Conservation (phyloP, 257 asterid genomes). For the Solanum lycopersicoides region DNA sequence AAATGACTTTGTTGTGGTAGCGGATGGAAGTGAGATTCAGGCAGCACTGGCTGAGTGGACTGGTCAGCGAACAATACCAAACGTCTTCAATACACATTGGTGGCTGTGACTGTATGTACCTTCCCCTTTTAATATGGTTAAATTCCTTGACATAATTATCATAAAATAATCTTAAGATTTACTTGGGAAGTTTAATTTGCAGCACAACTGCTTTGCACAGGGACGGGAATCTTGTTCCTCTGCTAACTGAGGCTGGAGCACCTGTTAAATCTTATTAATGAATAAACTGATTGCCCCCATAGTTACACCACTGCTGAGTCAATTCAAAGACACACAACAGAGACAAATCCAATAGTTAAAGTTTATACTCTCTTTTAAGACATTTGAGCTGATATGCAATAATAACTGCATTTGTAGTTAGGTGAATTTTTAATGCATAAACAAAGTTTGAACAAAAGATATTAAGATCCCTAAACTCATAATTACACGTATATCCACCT, state of each 20-base stretch:
- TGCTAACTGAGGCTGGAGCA: conserved; percentile 83
- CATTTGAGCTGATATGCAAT: not conserved
- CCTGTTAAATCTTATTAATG: conserved; percentile 17
- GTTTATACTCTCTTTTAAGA: too few relatives aligned
- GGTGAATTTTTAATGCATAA: not conserved
- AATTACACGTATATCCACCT: too few relatives aligned
- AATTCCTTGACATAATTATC: not conserved
- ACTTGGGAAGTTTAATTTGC: conserved; percentile 12
- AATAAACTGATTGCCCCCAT: not conserved
- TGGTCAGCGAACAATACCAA: conserved; percentile 83
- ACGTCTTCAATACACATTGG: conserved; percentile 88
- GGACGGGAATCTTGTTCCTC: conserved; percentile 57
- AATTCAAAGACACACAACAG: not conserved
- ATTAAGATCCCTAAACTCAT: too few relatives aligned
- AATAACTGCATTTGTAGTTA: not conserved
- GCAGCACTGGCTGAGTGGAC: conserved; percentile 59
- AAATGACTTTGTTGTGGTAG: conserved; percentile 9
- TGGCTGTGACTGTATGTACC: conserved; percentile 63
- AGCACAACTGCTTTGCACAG: conserved; percentile 61
- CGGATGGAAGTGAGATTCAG: conserved; percentile 76
- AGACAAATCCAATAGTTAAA: not conserved
- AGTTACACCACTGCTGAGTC: not conserved
- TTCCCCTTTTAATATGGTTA: not conserved
- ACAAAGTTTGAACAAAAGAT: not conserved
- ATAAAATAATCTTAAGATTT: not conserved